Conservation (phyloP, 139 green algal genomes). For the Spirogloea muscicola region DNA sequence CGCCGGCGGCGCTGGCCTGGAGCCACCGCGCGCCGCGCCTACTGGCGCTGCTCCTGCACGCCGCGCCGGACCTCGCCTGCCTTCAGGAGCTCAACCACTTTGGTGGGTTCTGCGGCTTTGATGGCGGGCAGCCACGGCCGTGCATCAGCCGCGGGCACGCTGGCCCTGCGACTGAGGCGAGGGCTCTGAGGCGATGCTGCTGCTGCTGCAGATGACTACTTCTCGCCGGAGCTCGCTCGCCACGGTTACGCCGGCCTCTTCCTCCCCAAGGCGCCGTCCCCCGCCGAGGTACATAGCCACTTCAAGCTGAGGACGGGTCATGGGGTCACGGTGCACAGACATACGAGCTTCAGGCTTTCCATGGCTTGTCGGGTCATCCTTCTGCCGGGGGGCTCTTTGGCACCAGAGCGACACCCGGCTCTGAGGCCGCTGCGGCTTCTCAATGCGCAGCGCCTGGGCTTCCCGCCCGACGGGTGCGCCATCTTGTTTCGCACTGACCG, state of each 20-base stretch:
- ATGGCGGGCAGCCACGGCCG: no score
- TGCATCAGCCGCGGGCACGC: no score
- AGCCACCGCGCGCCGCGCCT: conserved; percentile 9
- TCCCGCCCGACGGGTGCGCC: conserved; percentile 14
- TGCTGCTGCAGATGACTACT: conserved; percentile 49
- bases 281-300: no score
- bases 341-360: no score
- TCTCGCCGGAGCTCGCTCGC: conserved; percentile 35
- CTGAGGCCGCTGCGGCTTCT: no score
- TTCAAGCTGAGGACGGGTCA: no score
- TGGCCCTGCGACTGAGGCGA: no score
- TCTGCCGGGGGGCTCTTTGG: no score
- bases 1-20: conserved; percentile 15
- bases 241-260: conserved; percentile 38
- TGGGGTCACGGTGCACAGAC: no score
- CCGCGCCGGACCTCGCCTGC: conserved; percentile 37
- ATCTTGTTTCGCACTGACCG: conserved; percentile 18
- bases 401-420: no score
- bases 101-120: neutral
- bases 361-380: no score
- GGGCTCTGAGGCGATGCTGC: no score
- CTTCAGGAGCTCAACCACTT: conserved; percentile 50
- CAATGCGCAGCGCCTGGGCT: conserved; percentile 11
- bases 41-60: neutral
- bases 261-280: conserved; percentile 22